Percentiles rank a stretch among this genome's conserved stretches.
Conservation (phyloP, 2,329 filamentous ascomycete genomes). For the Coniochaeta sp. region DNA sequence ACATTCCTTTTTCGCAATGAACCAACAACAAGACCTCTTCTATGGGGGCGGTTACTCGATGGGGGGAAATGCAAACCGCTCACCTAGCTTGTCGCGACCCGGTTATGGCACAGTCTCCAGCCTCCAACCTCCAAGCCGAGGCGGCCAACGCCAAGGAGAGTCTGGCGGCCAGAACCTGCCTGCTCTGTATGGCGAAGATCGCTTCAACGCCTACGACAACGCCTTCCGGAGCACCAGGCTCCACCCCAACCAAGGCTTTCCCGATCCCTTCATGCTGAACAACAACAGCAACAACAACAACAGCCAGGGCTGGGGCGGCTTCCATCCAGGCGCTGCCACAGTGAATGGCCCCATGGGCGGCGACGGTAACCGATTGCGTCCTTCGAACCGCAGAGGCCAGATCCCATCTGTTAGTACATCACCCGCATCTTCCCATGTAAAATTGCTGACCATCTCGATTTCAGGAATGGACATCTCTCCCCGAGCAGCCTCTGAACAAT, state of each 20-base stretch:
- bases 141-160: conserved; percentile 73
- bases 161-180: conserved; percentile 55
- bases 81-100: conserved; percentile 64
- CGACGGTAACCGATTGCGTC: conserved; percentile 50
- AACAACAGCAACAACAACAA: conserved; percentile 76
- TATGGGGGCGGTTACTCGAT: conserved; percentile 60
- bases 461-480: conserved; percentile 15
- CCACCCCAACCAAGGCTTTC: conserved; percentile 21
- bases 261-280: conserved; percentile 44
- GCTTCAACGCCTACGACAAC: conserved; percentile 56
- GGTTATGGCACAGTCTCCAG: conserved; percentile 51
- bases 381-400: conserved; percentile 58
- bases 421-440: conserved; percentile 1
- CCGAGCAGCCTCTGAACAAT: conserved; percentile 6
- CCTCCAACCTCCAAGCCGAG: conserved; percentile 48
- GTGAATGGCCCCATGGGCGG: conserved; percentile 60
- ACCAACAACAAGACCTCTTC: conserved; percentile 55
- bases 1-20: conserved; percentile 27
- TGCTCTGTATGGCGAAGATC: conserved; percentile 64
- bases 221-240: conserved; percentile 39
- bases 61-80: conserved; percentile 53
- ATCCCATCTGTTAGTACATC: conserved; percentile 8
- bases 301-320: conserved; percentile 36
- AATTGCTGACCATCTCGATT: not conserved
- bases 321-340: conserved; percentile 48